Conservation (phyloP, 495 filamentous ascomycete species). For the Chaetomium tenue region DNA sequence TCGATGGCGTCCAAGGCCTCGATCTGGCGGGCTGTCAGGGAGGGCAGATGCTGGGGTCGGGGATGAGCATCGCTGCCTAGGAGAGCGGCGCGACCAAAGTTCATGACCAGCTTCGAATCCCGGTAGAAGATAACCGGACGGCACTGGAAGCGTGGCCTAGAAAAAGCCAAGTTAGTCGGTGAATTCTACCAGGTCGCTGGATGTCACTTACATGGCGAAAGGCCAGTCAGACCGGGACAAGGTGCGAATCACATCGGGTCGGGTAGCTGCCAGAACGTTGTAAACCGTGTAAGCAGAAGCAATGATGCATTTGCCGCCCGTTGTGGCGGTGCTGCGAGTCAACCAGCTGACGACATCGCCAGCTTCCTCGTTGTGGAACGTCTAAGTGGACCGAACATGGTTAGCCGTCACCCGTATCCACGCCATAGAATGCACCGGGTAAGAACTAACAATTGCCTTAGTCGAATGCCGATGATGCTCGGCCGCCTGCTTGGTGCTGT, state of each 20-base stretch:
- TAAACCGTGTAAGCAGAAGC: conserved; percentile 62
- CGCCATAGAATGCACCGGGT: background rate
- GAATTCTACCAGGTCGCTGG: background rate
- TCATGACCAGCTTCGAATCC: conserved; percentile 54
- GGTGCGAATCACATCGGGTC: conserved; percentile 61
- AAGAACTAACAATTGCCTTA: conserved; percentile 46
- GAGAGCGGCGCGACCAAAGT: conserved; percentile 59
- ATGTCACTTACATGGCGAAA: conserved; percentile 55
- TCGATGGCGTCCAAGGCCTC: conserved; percentile 65
- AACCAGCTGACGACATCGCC: conserved; percentile 67
- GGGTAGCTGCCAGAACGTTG: conserved; percentile 60
- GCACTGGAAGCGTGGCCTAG: conserved; percentile 51
- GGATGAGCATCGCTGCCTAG: conserved; percentile 57
- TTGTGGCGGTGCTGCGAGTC: conserved; percentile 52
- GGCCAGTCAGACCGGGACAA: conserved; percentile 60
- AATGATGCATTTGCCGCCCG: conserved; percentile 60
- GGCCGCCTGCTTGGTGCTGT: conserved; percentile 42
- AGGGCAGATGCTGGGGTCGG: conserved; percentile 53
- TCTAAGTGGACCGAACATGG: conserved; percentile 35
- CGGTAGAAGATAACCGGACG: conserved; percentile 59
- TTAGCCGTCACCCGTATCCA: background rate
- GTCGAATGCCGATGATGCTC: conserved; percentile 54
- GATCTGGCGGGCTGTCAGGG: conserved; percentile 54
- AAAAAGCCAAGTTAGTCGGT: conserved; percentile 5
- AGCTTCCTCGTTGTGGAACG: conserved; percentile 72